Conservation (phyloP, 305 asterid species). For the Caryopteris hybrid region DNA sequence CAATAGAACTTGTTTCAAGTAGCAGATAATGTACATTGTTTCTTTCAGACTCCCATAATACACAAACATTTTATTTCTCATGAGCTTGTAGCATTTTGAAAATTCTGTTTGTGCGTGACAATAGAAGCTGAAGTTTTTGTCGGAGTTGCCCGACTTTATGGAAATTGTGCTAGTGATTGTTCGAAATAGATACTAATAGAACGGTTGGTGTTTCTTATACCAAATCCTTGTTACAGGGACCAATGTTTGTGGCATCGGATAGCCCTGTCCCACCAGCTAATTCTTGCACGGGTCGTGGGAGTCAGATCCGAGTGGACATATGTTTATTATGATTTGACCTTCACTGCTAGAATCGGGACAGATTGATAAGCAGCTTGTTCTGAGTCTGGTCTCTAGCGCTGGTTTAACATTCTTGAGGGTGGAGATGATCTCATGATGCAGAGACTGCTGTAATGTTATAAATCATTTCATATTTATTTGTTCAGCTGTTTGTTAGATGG, state of each 20-base stretch:
- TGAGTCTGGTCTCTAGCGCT: background rate
- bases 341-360: background rate
- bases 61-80: background rate
- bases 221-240: background rate
- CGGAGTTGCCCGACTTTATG: background rate
- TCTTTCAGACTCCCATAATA: background rate
- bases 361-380: background rate
- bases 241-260: background rate
- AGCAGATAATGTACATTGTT: slow-evolving; percentile 16
- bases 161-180: background rate
- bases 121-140: slow-evolving; percentile 6
- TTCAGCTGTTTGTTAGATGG: background rate
- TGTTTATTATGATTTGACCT: background rate
- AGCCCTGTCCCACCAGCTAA: background rate
- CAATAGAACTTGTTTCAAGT: slow-evolving; percentile 1
- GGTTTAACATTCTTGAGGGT: background rate
- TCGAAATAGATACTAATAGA: background rate
- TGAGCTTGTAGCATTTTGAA: slow-evolving; percentile 5
- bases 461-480: background rate
- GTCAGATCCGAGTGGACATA: background rate
- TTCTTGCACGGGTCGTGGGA: background rate
- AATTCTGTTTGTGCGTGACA: slow-evolving; percentile 1
- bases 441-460: background rate
- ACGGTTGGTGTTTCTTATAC: background rate
- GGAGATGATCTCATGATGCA: background rate